Percentiles rank a stretch among this genome's conserved stretches.
Evolutionary conservation across 768 basidiomycete genomes (phyloP).

Genomic region (Amanita rimosa): DNA sequence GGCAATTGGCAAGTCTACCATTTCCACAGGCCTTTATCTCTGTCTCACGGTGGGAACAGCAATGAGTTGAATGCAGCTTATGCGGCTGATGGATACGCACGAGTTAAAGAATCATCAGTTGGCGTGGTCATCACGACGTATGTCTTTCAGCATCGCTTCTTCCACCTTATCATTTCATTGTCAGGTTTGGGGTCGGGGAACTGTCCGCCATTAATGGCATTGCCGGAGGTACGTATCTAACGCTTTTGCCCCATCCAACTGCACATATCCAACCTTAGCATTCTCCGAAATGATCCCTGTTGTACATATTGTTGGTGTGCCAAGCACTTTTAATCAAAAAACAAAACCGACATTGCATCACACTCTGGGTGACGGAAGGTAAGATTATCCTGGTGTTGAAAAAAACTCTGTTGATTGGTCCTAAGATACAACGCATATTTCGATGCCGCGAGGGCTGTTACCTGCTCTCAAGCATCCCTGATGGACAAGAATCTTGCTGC

Average conservation of each 20-base stretch:
- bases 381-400: background rate
- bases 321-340: conserved; percentile 64
- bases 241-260: background rate
- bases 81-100: conserved; percentile 88
- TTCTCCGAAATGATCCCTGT: conserved; percentile 87
- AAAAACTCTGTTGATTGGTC: background rate
- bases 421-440: conserved; percentile 72
- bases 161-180: conserved; percentile 1
- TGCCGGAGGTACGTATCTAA: conserved; percentile 43
- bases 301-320: conserved; percentile 79
- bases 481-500: conserved; percentile 42
- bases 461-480: conserved; percentile 54
- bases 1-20: conserved; percentile 56
- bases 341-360: conserved; percentile 73
- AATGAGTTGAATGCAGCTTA: conserved; percentile 85
- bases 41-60: conserved; percentile 21
- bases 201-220: conserved; percentile 80
- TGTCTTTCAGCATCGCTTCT: conserved; percentile 6
- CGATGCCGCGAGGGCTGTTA: conserved; percentile 66
- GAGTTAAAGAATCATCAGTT: conserved; percentile 65
- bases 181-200: conserved; percentile 89
- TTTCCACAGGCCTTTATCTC: background rate
- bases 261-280: conserved; percentile 24
- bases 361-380: conserved; percentile 79
- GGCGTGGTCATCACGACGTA: conserved; percentile 75